These are phyloP conservation scores for Oryza australiensis DNA, from an alignment of 176 grass and related monocot species.

Conservation along the genomic window DNA sequence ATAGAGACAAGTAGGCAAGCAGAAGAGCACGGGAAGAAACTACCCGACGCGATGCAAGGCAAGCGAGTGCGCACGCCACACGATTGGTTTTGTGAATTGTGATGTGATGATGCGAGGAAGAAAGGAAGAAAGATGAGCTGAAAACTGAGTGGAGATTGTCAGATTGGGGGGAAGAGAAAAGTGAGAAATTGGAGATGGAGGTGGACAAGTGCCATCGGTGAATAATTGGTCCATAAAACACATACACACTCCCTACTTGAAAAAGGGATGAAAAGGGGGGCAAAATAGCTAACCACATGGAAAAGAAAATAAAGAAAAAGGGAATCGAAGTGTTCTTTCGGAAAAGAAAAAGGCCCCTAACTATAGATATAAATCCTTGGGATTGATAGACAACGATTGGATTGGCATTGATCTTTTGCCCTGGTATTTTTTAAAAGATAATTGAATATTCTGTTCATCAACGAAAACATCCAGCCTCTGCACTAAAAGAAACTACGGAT, in stretches of 20 bases:
- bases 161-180: background rate
- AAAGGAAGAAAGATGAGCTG: conserved; percentile 22
- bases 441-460: too few relatives aligned
- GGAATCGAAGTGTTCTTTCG: conserved; percentile 12
- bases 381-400: background rate
- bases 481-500: too few relatives aligned
- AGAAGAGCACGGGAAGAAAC: background rate
- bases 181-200: conserved; percentile 12
- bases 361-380: background rate
- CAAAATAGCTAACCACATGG: conserved; percentile 14
- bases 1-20: conserved; percentile 14
- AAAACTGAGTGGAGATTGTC: conserved; percentile 25
- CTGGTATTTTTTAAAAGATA: background rate
- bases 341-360: conserved; percentile 23
- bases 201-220: conserved; percentile 18
- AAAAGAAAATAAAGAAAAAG: conserved; percentile 14
- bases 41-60: background rate
- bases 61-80: conserved; percentile 9
- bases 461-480: too few relatives aligned
- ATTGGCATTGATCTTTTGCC: background rate
- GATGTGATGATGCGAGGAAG: conserved; percentile 24
- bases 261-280: background rate
- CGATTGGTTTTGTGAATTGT: background rate
- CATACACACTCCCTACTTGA: background rate
- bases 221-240: background rate